Evolutionary conservation across 306 rosid genomes (phyloP).

Genomic region (Gastrolobium bilobum): DNA sequence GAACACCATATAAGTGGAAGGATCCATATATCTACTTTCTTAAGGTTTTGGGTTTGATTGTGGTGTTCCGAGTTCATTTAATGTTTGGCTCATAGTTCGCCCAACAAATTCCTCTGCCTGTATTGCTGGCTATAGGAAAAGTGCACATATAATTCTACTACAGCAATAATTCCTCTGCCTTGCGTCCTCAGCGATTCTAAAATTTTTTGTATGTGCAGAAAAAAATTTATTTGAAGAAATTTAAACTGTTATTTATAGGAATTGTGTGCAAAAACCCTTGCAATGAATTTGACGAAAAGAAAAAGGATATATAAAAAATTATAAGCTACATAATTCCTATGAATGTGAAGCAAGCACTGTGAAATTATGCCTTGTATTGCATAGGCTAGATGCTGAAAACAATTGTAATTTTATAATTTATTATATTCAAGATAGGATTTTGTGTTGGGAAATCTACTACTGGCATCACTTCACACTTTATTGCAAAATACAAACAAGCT

Average conservation of each 20-base stretch:
- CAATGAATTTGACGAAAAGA: not conserved
- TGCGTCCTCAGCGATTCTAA: not conserved
- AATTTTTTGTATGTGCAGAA: not conserved
- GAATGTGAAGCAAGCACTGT: slow-evolving; percentile 16
- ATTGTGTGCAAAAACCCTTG: not conserved
- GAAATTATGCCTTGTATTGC: not conserved
- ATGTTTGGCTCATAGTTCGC: too few relatives aligned
- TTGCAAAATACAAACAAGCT: slow-evolving; percentile 7
- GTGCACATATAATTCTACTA: not conserved
- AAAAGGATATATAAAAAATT: not conserved
- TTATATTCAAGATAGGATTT: slow-evolving; percentile 33
- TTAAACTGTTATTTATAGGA: not conserved
- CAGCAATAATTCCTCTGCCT: not conserved
- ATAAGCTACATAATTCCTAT: not conserved
- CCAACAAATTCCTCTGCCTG: not conserved
- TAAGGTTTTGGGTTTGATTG: too few relatives aligned
- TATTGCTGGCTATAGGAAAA: not conserved
- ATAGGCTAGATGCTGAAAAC: slow-evolving; percentile 11
- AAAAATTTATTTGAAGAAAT: not conserved
- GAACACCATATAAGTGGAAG: too few relatives aligned
- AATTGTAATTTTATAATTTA: not conserved
- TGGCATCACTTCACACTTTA: not conserved
- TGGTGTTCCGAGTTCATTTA: too few relatives aligned
- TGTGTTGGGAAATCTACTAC: slow-evolving; percentile 20
- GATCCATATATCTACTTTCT: too few relatives aligned